phyloP scores from a whole-genome alignment of 192 early-diverging fungal genomes.

The Backusella australiensis region DNA sequence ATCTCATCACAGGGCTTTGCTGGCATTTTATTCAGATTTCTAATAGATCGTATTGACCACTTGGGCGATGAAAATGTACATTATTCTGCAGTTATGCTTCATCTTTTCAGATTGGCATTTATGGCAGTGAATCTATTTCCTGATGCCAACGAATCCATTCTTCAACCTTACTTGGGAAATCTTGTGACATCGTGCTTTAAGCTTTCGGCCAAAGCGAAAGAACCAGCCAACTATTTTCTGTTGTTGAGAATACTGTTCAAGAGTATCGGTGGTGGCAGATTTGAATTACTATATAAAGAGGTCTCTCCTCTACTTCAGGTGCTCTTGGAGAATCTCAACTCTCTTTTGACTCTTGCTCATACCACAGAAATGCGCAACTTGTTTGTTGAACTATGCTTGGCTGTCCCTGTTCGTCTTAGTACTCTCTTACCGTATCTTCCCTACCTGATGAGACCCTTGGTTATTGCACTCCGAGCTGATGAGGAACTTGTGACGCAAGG shows the following conservation, averaged over 20 bases:
- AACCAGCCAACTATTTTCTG: slow-evolving; percentile 91
- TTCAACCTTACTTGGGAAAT: slow-evolving; percentile 88
- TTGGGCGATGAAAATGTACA: slow-evolving; percentile 67
- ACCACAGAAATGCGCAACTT: slow-evolving; percentile 87
- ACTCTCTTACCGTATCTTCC: slow-evolving; percentile 91
- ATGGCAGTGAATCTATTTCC: slow-evolving; percentile 92
- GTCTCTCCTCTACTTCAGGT: slow-evolving; percentile 91
- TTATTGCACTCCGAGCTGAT: slow-evolving; percentile 87
- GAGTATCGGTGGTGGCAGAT: slow-evolving; percentile 95
- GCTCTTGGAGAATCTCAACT: slow-evolving; percentile 89
- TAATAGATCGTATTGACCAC: slow-evolving; percentile 76
- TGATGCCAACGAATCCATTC: slow-evolving; percentile 84
- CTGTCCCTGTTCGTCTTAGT: slow-evolving; percentile 93
- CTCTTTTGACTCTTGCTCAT: slow-evolving; percentile 71
- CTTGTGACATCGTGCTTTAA: slow-evolving; percentile 91
- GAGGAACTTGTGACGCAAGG: slow-evolving; percentile 96
- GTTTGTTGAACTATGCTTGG: slow-evolving; percentile 97
- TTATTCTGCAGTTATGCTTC: slow-evolving; percentile 73
- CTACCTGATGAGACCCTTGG: slow-evolving; percentile 94
- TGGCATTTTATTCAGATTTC: slow-evolving; percentile 71
- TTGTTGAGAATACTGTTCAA: slow-evolving; percentile 89
- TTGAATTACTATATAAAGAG: slow-evolving; percentile 94
- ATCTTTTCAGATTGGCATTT: slow-evolving; percentile 92
- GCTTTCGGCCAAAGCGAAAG: slow-evolving; percentile 75
- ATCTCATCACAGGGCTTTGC: slow-evolving; percentile 75